Base-by-base conservation (phyloP, 2,329 filamentous ascomycete genomes). In the Beauveria australis region DNA sequence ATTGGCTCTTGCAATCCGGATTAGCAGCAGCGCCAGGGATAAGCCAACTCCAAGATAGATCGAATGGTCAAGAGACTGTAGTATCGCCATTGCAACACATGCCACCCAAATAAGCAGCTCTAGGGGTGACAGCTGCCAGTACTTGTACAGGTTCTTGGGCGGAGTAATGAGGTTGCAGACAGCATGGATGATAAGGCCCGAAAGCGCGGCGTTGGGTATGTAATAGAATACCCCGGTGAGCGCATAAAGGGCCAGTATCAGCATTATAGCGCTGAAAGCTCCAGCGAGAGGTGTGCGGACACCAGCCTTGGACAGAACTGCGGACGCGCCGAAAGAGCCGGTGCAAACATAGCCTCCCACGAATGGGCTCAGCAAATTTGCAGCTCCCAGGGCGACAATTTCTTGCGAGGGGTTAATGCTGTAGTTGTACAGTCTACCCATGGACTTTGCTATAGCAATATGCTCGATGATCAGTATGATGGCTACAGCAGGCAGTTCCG, bases 231-330 rank as follows among this genome's bases (percentile, higher is more conserved):
- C 84, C 0, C 85, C 84, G 0, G 89, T 87, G 30, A 94, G 76
- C 5, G 85, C 89, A 66, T 94, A 93, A 62, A 93, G 84, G 5
- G 89, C 89, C 10, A 94, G 77, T 0, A 93, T 78, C 1, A 94
- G 86, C 6, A 94, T 82, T 30, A 89, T 62, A 0, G 89, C 89
- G 37, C 89, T 93, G 66, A 93, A 89, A 28, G 91, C 79, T 71
- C 90, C 89, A 33, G 88, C 90, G 44, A 93, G 78, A 0, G 90
- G 90, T 0, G 89, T 93, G 46, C 88, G 84, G 4, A 92, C 89
- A 64, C 90, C 90, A 56, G 90, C 89, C 73, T 93, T 93, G 3
- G 89, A 89, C 68, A 93, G 89, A 70, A 94, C 91, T 44, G 90
- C 90, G 1, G 90, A 93, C 18, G 89, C 85, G 14, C 78, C 78